phyloP scores from a whole-genome alignment of 129 eudicot genomes.

The Helianthus tuberosus region DNA sequence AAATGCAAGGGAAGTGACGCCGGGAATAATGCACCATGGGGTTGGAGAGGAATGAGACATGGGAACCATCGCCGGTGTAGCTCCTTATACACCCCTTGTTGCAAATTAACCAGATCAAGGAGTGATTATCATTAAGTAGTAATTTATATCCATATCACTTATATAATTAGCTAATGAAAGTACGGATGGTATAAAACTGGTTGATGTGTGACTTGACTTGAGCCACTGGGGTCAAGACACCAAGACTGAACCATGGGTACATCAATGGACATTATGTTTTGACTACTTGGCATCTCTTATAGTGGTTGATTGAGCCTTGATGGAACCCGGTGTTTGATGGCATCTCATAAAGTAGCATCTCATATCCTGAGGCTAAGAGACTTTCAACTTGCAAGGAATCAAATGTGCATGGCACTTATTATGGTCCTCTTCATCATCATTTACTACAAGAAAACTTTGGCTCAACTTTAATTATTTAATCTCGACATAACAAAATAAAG shows the following conservation, averaged over 20 bases:
- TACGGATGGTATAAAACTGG: too few species aligned
- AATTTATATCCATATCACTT: too few species aligned
- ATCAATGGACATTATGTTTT: not conserved
- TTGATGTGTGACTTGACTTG: not conserved
- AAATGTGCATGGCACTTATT: not conserved
- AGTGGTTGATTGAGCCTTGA: conserved; percentile 5
- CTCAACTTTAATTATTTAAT: not conserved
- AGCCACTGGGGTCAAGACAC: conserved; percentile 4
- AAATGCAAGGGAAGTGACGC: too few species aligned
- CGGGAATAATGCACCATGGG: too few species aligned
- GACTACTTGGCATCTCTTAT: not conserved
- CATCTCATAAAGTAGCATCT: not conserved
- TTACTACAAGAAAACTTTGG: not conserved
- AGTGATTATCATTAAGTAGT: too few species aligned
- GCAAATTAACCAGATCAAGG: too few species aligned
- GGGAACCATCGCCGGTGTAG: too few species aligned
- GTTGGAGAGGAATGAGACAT: too few species aligned
- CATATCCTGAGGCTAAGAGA: not conserved
- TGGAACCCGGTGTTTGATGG: not conserved
- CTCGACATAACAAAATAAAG: too few species aligned
- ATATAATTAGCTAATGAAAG: too few species aligned
- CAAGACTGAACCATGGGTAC: not conserved
- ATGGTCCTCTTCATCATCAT: not conserved
- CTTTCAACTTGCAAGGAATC: not conserved
- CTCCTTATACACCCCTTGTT: too few species aligned